Base-by-base conservation (phyloP, 257 asterid genomes). In the Solanum piurae region DNA sequence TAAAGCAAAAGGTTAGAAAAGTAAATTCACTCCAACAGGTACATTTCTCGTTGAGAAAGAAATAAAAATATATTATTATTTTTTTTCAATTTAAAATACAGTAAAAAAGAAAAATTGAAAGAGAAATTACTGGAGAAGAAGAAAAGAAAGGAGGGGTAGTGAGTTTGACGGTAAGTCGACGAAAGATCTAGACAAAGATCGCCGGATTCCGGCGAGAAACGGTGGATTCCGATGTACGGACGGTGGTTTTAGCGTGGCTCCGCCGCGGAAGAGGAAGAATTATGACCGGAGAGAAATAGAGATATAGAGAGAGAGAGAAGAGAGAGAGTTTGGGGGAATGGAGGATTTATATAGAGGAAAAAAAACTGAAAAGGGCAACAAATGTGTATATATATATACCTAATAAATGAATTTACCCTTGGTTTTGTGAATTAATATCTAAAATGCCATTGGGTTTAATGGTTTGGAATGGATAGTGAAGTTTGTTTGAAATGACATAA, bases 201-300 rank as follows among this genome's bases (percentile, higher is more conserved):
- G 33, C 36, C 64, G 73, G 86, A 72, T 85, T 79, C 88, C 58
- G 72, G 12, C 38, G 8, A 55, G 13, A 42, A 55, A 5, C 34
- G 89, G 89, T 69, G 87, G 91, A 83, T 89, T 89, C 91, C 89
- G 89, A 75, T 20, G 27, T 34, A 42, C 72, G 69, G 86, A 21
- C 52, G 89, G 89, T 87, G 85, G 88, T n/a, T n/a, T 8, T 55
- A 62, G 82, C 3, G 91, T 49, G 64, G 85, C 90, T 23, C 90
- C 88, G 91, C 92, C 91, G 90, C n/a, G 27, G 86, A 23, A 90
- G 88, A 12, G 89, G 88, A 40, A 12, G 77, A 58, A n/a, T 49
- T 60, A 37, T 9, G 2, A 38, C 64, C 64, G 71, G 86, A 72
- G 88, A 86, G 71, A 77, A 27, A 88, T 31, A 46, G 44, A 20